Conservation (phyloP, 169 alveolate species). For the Blepharisma undulans region DNA sequence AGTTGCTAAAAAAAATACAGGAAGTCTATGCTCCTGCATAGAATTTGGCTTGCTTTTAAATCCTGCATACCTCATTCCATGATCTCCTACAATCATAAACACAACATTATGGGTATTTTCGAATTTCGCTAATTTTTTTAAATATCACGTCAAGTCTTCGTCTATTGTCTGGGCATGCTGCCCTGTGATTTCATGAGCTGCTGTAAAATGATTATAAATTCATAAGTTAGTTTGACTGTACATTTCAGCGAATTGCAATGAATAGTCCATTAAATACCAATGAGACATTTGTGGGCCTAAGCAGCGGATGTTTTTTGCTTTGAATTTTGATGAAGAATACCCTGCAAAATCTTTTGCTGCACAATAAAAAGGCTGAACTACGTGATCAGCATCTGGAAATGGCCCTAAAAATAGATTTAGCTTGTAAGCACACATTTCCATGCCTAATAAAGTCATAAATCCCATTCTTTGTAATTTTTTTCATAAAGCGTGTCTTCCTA, state of each 20-base stretch:
- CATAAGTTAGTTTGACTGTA: background rate
- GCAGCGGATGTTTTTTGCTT: background rate
- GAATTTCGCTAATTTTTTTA: background rate
- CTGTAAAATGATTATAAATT: constrained; percentile 23
- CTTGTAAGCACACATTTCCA: background rate
- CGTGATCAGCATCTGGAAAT: background rate
- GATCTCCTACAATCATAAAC: constrained; percentile 24
- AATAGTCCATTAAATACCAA: constrained; percentile 12
- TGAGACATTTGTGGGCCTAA: constrained; percentile 11
- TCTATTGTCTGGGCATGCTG: constrained; percentile 33
- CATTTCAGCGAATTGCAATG: background rate
- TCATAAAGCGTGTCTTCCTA: constrained; percentile 20
- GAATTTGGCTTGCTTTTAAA: background rate
- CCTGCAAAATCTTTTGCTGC: background rate
- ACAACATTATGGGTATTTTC: background rate
- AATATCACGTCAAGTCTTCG: background rate
- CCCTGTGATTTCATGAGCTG: constrained; percentile 34
- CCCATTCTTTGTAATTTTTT: constrained; percentile 12
- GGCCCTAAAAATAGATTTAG: background rate
- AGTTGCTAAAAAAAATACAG: constrained; percentile 2
- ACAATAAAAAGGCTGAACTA: constrained; percentile 1
- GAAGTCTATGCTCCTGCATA: constrained; percentile 30
- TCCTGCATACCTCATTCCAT: constrained; percentile 34
- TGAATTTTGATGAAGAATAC: background rate
- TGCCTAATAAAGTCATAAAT: background rate